Conservation (phyloP, 2,329 filamentous ascomycete genomes). For the Sporothrix luriei region DNA sequence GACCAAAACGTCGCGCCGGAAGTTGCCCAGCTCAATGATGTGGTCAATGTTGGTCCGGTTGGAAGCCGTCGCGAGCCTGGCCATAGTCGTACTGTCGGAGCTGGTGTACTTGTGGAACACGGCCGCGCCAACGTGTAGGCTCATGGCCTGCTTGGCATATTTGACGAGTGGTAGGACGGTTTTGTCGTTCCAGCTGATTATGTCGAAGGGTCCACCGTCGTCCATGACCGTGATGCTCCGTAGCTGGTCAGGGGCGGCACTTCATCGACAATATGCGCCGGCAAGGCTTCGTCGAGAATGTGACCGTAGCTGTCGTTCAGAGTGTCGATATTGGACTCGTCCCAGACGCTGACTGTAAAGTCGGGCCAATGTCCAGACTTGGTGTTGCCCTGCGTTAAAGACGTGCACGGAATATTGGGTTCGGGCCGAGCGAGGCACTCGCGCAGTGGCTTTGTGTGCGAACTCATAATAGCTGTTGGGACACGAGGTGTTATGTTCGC, state of each 20-base stretch:
- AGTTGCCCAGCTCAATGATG: slow-evolving; percentile 9
- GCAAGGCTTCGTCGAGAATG: neutral
- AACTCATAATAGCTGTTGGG: too few species aligned
- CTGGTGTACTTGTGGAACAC: neutral
- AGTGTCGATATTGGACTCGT: neutral
- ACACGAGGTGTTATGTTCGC: too few species aligned
- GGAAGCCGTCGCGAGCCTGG: neutral
- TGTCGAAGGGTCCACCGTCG: neutral
- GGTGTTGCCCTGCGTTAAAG: neutral
- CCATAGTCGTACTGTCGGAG: neutral
- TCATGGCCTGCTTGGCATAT: neutral
- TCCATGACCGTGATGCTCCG: neutral
- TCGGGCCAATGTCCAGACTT: neutral
- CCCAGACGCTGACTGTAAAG: neutral
- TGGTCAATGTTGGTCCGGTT: neutral
- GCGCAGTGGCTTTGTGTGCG: neutral
- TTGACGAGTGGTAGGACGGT: slow-evolving; percentile 11
- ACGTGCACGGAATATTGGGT: neutral
- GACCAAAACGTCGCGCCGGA: neutral
- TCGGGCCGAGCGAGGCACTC: neutral
- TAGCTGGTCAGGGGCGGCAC: neutral
- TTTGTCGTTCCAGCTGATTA: slow-evolving; percentile 13
- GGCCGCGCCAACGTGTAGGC: neutral
- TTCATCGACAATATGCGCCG: neutral
- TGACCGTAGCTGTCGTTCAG: slow-evolving; percentile 15